Percentiles rank a stretch among this genome's conserved stretches.
phyloP scores from a whole-genome alignment of 2,329 filamentous ascomycete genomes.

The Curvularia sp. region DNA sequence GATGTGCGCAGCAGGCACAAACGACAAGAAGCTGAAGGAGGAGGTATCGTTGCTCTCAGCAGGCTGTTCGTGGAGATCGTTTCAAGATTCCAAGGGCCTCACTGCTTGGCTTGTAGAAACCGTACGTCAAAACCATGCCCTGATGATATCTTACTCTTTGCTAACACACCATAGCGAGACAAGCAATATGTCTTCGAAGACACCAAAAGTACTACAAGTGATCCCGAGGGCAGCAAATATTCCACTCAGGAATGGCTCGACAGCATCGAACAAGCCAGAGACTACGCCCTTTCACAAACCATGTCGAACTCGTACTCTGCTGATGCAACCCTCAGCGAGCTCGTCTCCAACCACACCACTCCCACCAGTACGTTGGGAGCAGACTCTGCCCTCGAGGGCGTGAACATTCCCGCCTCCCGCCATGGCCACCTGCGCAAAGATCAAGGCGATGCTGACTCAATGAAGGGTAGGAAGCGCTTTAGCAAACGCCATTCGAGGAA shows the following conservation, averaged over 20 bases:
- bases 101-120: constrained; percentile 91
- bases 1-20: constrained; percentile 86
- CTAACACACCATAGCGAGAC: constrained; percentile 68
- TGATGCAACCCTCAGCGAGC: constrained; percentile 54
- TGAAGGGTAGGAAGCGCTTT: constrained; percentile 71
- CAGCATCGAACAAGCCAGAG: constrained; percentile 81
- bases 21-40: constrained; percentile 93
- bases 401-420: constrained; percentile 61
- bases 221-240: constrained; percentile 68
- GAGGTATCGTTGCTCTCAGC: constrained; percentile 83
- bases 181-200: constrained; percentile 95
- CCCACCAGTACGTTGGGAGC: constrained; percentile 75
- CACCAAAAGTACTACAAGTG: constrained; percentile 72
- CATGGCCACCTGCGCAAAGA: constrained; percentile 58
- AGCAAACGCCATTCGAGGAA: constrained; percentile 94
- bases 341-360: constrained; percentile 70
- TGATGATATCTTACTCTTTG: background rate
- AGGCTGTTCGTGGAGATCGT: constrained; percentile 79
- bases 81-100: constrained; percentile 85
- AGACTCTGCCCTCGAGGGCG: constrained; percentile 50
- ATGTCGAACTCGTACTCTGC: constrained; percentile 70
- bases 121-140: constrained; percentile 64
- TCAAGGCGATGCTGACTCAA: constrained; percentile 59
- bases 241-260: constrained; percentile 93
- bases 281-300: constrained; percentile 79